Base-by-base conservation (phyloP, 2,329 filamentous ascomycete genomes). In the Aureobasidium sp. region DNA sequence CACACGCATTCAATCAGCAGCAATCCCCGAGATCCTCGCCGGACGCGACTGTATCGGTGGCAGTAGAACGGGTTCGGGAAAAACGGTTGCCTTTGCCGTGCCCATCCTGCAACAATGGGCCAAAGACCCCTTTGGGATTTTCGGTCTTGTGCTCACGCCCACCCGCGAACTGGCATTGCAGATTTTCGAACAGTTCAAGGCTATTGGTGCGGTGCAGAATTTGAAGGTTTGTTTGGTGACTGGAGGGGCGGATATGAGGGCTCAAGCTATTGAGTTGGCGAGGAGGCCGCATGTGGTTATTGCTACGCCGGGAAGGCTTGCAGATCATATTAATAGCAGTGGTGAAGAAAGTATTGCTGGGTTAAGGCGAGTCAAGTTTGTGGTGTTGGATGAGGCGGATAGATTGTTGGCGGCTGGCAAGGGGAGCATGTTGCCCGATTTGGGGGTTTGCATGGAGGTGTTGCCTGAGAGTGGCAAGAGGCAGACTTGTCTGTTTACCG, bases 331-430 rank as follows among this genome's bases (percentile, higher is more conserved):
- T 71, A 85, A 86, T 42, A 92, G 85, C 1, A 97, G 93, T 17
- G 94, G 94, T 47, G 86, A 92, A 70, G 94, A 99, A 71, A 97
- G 93, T 0, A 84, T 95, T 63, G 86, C 85, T 63, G 92, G 91
- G 0, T 78, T 99, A 49, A 82, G 86, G 19, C 84, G 92, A 56
- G 88, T 91, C 29, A 85, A 85, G 62, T 92, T 90, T 73, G 89
- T 97, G 2, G 91, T 99, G 8, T 86, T 99, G 45, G 94, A 99
- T 72, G 94, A 99, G 79, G 94, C 94, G 4, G 94, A 99, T 76
- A 85, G 94, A 48, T 81, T 99, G 40, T 83, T 99, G 48, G 83
- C 88, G 42, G 82, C 86, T 37, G 84, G 85, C 54, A 81, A 83
- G 19, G 93, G 92, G 29, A 92, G 87, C 75, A 97, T 97, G 92